A percentile compares a stretch with the other conserved stretches of the same genome.
Conservation (phyloP, 495 filamentous ascomycete genomes). For the Talaromyces nanjingensis region DNA sequence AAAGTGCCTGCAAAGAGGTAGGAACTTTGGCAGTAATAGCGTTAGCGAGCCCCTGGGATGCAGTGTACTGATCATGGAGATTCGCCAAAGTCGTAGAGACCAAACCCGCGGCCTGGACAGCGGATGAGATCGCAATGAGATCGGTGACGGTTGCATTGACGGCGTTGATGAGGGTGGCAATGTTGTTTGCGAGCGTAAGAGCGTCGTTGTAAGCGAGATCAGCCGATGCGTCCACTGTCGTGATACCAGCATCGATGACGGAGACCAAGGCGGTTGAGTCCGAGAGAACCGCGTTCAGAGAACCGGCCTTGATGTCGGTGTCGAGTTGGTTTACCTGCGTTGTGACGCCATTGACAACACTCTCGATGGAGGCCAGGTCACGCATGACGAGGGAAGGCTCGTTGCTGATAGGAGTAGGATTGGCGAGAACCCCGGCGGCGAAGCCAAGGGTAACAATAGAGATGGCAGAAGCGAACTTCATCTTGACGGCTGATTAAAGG, state of each 20-base stretch:
- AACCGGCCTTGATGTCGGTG: neutral
- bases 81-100: neutral
- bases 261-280: neutral
- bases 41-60: neutral
- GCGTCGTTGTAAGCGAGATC: neutral
- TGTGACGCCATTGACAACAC: neutral
- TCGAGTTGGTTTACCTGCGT: neutral
- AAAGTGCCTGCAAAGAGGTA: neutral
- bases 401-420: neutral
- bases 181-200: neutral
- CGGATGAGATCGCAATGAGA: neutral
- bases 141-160: constrained; percentile 4
- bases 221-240: constrained; percentile 1
- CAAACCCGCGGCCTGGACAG: neutral
- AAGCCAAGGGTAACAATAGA: neutral
- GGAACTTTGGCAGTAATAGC: constrained; percentile 4
- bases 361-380: constrained; percentile 4
- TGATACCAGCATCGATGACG: constrained; percentile 2
- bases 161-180: neutral
- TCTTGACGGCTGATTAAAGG: neutral
- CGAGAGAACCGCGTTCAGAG: neutral
- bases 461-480: neutral
- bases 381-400: neutral
- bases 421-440: neutral
- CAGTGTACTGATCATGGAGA: neutral